Base-by-base conservation (phyloP, 148 eudicot genomes). In the Rheum nobile region DNA sequence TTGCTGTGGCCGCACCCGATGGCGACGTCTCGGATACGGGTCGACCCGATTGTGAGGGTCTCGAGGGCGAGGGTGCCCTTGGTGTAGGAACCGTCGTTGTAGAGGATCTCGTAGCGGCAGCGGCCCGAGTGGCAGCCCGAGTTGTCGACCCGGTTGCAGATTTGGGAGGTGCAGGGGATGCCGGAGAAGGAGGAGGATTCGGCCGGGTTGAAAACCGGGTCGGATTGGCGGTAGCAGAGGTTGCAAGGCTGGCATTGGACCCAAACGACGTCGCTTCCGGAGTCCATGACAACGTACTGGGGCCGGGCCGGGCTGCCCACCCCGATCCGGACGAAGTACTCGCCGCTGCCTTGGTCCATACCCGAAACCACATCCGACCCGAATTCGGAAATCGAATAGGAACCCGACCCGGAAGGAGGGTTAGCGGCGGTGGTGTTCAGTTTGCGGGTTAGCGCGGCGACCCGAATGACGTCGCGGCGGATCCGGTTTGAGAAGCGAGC, bases 1-100 rank as follows among this genome's bases (percentile, higher is more conserved):
- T 93, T 93, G 63, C 63, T 80, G 54, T 91, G 98, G 12, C 98
- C 98, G 75, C 98, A 93, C 13, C 98, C 98, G 37, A 93, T 93
- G 0, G 89, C 98, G 65, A 93, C 91, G 67, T 86, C 81, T 8
- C 80, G 76, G 14, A 93, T 75, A 2, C 47, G 65, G 13, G 95
- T 84, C 6, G 73, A 75, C 0, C 91, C 92, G 38, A 93, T 73
- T 0, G 92, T 89, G 29, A 93, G 82, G 0, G 97, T 93, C 74
- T 93, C 98, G 3, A 91, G 83, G 3, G 97, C 98, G 16, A 93
- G 68, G 28, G 87, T 89, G 5, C 98, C 98, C 41, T 86, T 91
- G 0, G 97, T 93, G 77, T 87, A 93, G 3, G 98, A 93, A 41
- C 97, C 97, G 65, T 93, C 98, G 37, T 90, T 90, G 71, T 93